A percentile compares a stretch with the other conserved stretches of the same genome.
These are phyloP conservation scores for Neospermospora avenae DNA, from an alignment of 2,329 filamentous ascomycete species.

Conservation along the genomic window DNA sequence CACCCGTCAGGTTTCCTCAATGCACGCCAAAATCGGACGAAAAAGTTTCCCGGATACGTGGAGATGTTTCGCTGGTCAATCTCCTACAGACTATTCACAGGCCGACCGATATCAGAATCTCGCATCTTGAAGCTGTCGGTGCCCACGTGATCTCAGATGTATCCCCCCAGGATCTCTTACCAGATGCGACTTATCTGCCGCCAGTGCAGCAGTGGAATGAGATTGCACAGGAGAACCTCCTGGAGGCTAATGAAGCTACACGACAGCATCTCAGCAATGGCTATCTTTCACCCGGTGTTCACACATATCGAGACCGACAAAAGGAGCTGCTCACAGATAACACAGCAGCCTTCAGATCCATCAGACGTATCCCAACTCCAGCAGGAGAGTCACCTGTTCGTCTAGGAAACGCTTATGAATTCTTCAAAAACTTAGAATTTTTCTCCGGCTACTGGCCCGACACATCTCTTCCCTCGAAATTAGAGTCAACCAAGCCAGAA, in stretches of 20 bases:
- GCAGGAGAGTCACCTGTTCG: constrained; percentile 52
- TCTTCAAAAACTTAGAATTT: constrained; percentile 59
- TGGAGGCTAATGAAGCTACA: constrained; percentile 46
- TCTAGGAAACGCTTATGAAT: constrained; percentile 63
- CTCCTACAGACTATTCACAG: constrained; percentile 54
- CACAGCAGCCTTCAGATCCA: constrained; percentile 56
- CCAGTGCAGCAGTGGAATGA: constrained; percentile 49
- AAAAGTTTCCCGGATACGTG: constrained; percentile 23
- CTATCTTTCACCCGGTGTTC: constrained; percentile 53
- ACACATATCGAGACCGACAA: constrained; percentile 56
- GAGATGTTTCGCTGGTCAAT: constrained; percentile 42
- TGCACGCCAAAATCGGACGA: constrained; percentile 39
- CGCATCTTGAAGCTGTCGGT: constrained; percentile 56
- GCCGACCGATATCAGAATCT: constrained; percentile 45
- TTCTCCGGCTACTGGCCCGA: constrained; percentile 62
- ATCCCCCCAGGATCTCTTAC: constrained; percentile 48
- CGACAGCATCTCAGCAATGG: constrained; percentile 50
- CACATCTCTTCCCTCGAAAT: constrained; percentile 41
- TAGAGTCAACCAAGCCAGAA: constrained; percentile 5
- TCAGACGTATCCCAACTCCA: constrained; percentile 54
- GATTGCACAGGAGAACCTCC: constrained; percentile 28
- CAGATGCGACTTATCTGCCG: constrained; percentile 51
- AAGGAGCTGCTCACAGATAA: constrained; percentile 55
- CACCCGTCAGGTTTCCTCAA: constrained; percentile 29
- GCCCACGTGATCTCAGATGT: constrained; percentile 53